Conservation (phyloP, 345 rosid genomes). For the Cardamine chenopodiifolia region DNA sequence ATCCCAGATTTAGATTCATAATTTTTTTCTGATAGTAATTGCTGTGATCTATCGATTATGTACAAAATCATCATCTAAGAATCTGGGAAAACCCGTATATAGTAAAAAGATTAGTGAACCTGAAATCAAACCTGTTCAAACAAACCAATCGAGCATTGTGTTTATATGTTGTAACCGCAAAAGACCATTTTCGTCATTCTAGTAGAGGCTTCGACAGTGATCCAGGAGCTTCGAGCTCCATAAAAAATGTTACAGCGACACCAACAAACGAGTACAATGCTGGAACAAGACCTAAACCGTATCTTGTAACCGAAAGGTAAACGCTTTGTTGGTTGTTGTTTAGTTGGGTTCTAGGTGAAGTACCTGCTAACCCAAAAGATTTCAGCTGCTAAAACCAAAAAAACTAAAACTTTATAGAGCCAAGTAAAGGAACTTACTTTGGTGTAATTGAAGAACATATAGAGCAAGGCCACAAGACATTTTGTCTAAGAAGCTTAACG, state of each 20-base stretch:
- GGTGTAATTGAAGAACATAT: conserved; percentile 81
- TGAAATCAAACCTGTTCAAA: conserved; percentile 9
- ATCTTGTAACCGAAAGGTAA: conserved; percentile 69
- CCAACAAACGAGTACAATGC: conserved; percentile 78
- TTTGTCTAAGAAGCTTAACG: conserved; percentile 91
- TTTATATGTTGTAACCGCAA: not conserved
- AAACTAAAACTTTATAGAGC: not conserved
- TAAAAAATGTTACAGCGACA: conserved; percentile 67
- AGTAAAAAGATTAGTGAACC: conserved; percentile 11
- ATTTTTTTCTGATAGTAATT: not conserved
- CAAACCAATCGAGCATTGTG: not conserved
- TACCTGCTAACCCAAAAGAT: conserved; percentile 48
- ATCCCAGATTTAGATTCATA: not conserved
- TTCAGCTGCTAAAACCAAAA: not conserved
- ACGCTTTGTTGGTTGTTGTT: conserved; percentile 22
- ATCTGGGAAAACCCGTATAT: not conserved
- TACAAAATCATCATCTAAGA: conserved; percentile 33
- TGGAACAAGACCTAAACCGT: conserved; percentile 85
- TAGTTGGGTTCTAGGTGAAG: conserved; percentile 46
- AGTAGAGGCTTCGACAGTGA: conserved; percentile 51
- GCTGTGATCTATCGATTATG: conserved; percentile 20
- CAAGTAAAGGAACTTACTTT: conserved; percentile 56
- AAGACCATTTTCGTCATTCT: conserved; percentile 44
- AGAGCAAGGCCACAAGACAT: conserved; percentile 85
- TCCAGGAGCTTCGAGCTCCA: conserved; percentile 57